A percentile compares a stretch with the other conserved stretches of the same genome.
phyloP scores from a whole-genome alignment of 495 filamentous ascomycete species.

The Aspergillus avenaceus region DNA sequence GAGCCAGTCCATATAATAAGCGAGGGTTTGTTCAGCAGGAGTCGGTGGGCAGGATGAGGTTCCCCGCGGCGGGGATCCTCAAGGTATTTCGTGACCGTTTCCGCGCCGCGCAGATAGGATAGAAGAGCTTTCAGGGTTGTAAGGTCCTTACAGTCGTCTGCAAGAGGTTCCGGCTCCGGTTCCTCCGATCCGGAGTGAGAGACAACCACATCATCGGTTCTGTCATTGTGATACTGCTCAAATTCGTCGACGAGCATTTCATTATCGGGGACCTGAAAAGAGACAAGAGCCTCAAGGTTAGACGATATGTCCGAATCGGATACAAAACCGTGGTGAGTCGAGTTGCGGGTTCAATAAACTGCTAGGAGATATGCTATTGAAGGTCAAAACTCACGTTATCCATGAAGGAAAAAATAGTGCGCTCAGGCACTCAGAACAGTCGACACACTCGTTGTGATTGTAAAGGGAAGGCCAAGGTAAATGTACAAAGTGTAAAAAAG shows the following conservation, averaged over 20 bases:
- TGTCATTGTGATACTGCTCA: conserved; percentile 70
- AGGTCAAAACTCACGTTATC: conserved; percentile 40
- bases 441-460: conserved; percentile 18
- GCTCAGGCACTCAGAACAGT: conserved; percentile 27
- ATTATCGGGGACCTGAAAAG: conserved; percentile 40
- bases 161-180: conserved; percentile 50
- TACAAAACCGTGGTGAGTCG: too few species aligned
- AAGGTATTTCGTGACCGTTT: not conserved
- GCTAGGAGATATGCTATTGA: conserved; percentile 22
- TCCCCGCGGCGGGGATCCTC: conserved; percentile 11
- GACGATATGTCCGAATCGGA: too few species aligned
- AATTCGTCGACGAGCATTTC: conserved; percentile 72
- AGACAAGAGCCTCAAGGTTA: conserved; percentile 3
- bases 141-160: conserved; percentile 65
- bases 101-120: not conserved
- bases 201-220: conserved; percentile 81
- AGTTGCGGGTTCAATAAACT: conserved; percentile 14
- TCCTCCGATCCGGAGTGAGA: conserved; percentile 60
- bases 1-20: not conserved
- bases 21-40: not conserved
- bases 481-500: conserved; percentile 6
- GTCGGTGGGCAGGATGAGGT: not conserved
- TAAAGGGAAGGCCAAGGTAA: not conserved
- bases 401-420: conserved; percentile 36
- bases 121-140: conserved; percentile 1